phyloP scores from a whole-genome alignment of 2,329 filamentous ascomycete species.

The Metarhizium anisopliae region DNA sequence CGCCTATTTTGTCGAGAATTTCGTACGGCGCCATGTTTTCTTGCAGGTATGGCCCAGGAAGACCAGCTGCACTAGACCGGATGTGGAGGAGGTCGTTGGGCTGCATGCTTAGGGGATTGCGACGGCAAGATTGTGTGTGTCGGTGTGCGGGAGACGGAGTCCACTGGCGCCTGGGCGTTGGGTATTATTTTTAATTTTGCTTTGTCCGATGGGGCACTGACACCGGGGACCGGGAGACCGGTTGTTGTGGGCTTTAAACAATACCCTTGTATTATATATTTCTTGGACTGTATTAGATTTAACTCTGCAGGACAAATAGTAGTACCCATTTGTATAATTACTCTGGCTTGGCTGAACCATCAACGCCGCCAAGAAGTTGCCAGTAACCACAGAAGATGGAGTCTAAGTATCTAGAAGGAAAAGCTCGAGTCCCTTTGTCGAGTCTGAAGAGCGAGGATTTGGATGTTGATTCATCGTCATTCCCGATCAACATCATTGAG shows the following conservation, averaged over 20 bases:
- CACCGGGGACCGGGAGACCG: no score
- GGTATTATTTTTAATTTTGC: no score
- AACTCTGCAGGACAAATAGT: no score
- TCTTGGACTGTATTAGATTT: no score
- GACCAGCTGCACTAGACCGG: not conserved
- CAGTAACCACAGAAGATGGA: not conserved
- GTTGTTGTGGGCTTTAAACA: no score
- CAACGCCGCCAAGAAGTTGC: not conserved
- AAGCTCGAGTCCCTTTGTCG: not conserved
- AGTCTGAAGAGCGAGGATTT: not conserved
- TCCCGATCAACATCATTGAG: not conserved
- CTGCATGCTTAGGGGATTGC: not conserved
- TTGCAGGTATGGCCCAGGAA: not conserved
- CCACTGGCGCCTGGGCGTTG: no score
- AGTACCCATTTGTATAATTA: not conserved
- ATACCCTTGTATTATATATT: no score
- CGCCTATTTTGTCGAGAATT: not conserved
- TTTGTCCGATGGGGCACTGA: no score
- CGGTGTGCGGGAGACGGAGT: no score
- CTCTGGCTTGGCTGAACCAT: not conserved
- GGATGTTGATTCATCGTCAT: not conserved
- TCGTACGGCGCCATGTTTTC: not conserved
- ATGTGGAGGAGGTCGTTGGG: not conserved
- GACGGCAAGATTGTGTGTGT: no score
- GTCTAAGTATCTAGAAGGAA: not conserved